Base-by-base conservation (phyloP, 345 rosid species). In the Gossypium raimondii region DNA sequence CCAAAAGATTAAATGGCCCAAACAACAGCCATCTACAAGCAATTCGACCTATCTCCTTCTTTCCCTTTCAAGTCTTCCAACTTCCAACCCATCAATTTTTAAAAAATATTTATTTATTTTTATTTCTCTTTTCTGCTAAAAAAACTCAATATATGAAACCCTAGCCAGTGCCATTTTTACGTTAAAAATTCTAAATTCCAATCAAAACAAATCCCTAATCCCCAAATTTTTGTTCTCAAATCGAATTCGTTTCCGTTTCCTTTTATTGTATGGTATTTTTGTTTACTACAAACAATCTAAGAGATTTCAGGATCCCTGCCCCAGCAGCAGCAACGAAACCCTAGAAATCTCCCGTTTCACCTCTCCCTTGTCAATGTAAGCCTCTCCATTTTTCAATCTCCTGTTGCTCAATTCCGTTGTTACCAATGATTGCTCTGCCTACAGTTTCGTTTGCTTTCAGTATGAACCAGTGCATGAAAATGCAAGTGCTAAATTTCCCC, bases 281-380 rank as follows among this genome's bases (percentile, higher is more conserved):
- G 34, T 17, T 50, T 69, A 3, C 59, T 27, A n/a, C 24, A 29
- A 5, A 29, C 27, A 17, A 10, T 14, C 45, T 14, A 1, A 57
- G 41, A 72, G 41, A 60, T 44, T 59, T 13, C 17, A 59, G 64
- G 13, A 59, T 29, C 55, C 57, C 17, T 13, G 22, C 9, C 20
- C 53, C 27, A 48, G 51, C 51, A 48, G 52, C 56, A 10, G 13
- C 51, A 41, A 16, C 52, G 63, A 38, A 71, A 71, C 74, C 74
- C 74, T 71, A 71, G 74, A 56, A 71, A 71, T 56, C 52, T 52
- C 60, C 45, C 47, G 10, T 45, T 69, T 68, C 72, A 6, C 22
- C 9, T 48, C 9, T 12, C 58, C 25, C 25, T 69, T 24, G 14
- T 16, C 38, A 12, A 20, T 44, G 29, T 48, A 25, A 67, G 58